Conservation (phyloP, 495 filamentous ascomycete species). For the Usnea hakonensis region DNA sequence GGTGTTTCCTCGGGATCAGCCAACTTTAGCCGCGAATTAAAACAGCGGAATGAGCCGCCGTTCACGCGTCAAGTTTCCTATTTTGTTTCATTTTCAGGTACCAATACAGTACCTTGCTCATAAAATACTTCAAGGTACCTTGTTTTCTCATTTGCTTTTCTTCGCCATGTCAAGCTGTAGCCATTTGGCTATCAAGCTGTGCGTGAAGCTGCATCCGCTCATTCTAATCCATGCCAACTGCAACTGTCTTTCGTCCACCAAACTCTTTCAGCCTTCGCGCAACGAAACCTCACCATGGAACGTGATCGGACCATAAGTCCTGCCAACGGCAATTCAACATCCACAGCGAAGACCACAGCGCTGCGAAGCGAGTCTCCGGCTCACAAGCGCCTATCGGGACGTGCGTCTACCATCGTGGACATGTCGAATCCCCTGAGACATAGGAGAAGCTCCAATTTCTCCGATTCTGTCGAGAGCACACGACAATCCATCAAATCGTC, state of each 20-base stretch:
- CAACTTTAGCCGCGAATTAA: neutral
- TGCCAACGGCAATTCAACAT: neutral
- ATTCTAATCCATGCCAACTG: neutral
- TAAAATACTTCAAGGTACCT: no score
- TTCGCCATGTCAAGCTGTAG: neutral
- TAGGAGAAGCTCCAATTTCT: slow-evolving; percentile 68
- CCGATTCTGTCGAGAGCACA: slow-evolving; percentile 61
- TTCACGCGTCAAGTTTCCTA: neutral
- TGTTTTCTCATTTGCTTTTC: no score
- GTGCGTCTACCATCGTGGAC: slow-evolving; percentile 38
- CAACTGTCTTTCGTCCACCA: neutral
- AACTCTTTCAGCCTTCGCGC: neutral
- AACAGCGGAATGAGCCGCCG: neutral
- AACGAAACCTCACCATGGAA: slow-evolving; percentile 6
- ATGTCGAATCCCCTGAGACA: slow-evolving; percentile 30
- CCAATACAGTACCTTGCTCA: neutral
- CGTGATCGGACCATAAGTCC: slow-evolving; percentile 8
- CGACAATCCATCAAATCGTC: slow-evolving; percentile 58
- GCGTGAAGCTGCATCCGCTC: neutral
- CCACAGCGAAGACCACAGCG: slow-evolving; percentile 9
- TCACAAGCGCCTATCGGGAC: slow-evolving; percentile 37
- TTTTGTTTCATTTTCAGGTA: neutral
- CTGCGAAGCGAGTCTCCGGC: slow-evolving; percentile 25
- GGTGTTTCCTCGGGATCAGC: no score
- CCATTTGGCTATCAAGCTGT: neutral